phyloP scores from a whole-genome alignment of 2,329 filamentous ascomycete species.

The Alternaria tenuissima region DNA sequence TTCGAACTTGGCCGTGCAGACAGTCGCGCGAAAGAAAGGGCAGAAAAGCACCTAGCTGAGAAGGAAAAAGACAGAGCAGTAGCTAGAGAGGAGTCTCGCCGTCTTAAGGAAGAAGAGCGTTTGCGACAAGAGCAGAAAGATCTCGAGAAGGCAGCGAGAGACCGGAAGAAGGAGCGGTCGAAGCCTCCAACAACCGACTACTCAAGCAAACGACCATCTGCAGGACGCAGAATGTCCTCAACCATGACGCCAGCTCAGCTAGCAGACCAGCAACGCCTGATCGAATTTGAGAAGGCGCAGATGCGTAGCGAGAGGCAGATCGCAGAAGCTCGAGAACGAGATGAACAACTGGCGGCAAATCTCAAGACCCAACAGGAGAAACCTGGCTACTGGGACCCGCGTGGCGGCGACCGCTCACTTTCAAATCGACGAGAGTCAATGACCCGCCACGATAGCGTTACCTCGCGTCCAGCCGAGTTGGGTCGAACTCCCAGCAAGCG shows the following conservation, averaged over 20 bases:
- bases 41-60: constrained; percentile 31
- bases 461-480: constrained; percentile 23
- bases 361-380: constrained; percentile 35
- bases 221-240: constrained; percentile 32
- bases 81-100: constrained; percentile 27
- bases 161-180: constrained; percentile 29
- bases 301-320: constrained; percentile 36
- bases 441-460: constrained; percentile 33
- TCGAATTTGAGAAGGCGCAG: constrained; percentile 29
- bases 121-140: constrained; percentile 18
- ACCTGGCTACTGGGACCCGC: constrained; percentile 35
- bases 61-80: constrained; percentile 29
- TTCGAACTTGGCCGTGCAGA: constrained; percentile 39
- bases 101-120: constrained; percentile 29
- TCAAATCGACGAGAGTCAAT: constrained; percentile 27
- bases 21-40: constrained; percentile 29
- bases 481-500: constrained; percentile 29
- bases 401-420: constrained; percentile 22
- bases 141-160: constrained; percentile 15
- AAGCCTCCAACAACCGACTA: constrained; percentile 27
- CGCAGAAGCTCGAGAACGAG: constrained; percentile 36
- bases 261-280: constrained; percentile 26
- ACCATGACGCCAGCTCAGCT: constrained; percentile 24
- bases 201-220: constrained; percentile 22
- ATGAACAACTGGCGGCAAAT: constrained; percentile 29